phyloP scores from a whole-genome alignment of 768 basidiomycete genomes.

The Amanita rubescens region DNA sequence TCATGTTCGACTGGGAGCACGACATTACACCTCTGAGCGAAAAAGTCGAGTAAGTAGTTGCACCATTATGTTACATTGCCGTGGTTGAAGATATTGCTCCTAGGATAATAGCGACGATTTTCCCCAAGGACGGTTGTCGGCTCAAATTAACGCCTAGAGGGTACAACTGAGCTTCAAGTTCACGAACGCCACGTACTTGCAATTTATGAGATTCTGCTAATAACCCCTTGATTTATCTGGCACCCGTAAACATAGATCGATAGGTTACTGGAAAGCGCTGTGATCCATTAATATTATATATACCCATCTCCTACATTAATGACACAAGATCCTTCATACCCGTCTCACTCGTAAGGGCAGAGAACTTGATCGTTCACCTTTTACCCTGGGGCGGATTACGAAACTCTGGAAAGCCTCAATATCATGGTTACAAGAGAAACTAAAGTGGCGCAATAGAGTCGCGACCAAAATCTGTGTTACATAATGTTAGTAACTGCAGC shows the following conservation, averaged over 20 bases:
- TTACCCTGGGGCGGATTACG: slow-evolving; percentile 52
- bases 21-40: slow-evolving; percentile 71
- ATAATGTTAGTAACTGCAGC: not conserved
- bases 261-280: too few relatives aligned
- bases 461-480: slow-evolving; percentile 35
- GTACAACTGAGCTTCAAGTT: slow-evolving; percentile 8
- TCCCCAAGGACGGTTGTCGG: slow-evolving; percentile 89
- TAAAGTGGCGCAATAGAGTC: slow-evolving; percentile 46
- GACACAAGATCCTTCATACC: slow-evolving; percentile 16
- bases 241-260: not conserved
- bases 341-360: slow-evolving; percentile 46
- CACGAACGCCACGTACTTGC: not conserved
- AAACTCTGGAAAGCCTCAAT: slow-evolving; percentile 63
- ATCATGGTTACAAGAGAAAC: slow-evolving; percentile 40
- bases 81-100: not conserved
- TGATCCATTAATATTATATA: too few relatives aligned
- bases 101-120: slow-evolving; percentile 92
- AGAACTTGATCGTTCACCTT: slow-evolving; percentile 45
- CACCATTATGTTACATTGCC: not conserved
- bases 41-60: slow-evolving; percentile 64
- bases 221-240: too few relatives aligned
- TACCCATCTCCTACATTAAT: not conserved
- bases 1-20: slow-evolving; percentile 83
- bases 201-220: too few relatives aligned
- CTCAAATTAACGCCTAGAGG: slow-evolving; percentile 68